phyloP scores from a whole-genome alignment of 257 asterid species.

The Euphrasia confusa region DNA sequence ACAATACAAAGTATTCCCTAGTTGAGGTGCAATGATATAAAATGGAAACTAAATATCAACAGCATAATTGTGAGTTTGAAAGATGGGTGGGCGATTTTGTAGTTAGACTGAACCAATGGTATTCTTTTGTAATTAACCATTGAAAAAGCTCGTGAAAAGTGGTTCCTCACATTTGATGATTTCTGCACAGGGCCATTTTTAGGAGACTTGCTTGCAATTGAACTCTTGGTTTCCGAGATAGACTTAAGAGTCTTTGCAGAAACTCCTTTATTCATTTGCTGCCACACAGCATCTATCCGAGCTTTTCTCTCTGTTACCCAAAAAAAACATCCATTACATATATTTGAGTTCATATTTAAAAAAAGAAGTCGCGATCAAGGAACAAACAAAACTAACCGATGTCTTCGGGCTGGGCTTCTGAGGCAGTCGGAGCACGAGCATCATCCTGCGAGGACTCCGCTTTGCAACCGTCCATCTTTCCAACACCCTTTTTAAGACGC shows the following conservation, averaged over 20 bases:
- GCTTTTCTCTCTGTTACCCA: slow-evolving; percentile 63
- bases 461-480: slow-evolving; percentile 33
- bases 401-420: slow-evolving; percentile 35
- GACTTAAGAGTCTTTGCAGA: slow-evolving; percentile 56
- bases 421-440: slow-evolving; percentile 20
- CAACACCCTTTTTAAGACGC: slow-evolving; percentile 15
- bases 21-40: not conserved
- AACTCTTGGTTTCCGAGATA: slow-evolving; percentile 38
- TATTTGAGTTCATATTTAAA: slow-evolving; percentile 12
- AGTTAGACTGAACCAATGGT: not conserved
- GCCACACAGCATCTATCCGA: slow-evolving; percentile 86
- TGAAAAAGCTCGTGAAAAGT: slow-evolving; percentile 9
- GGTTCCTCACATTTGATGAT: slow-evolving; percentile 39
- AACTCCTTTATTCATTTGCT: slow-evolving; percentile 87
- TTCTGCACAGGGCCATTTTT: slow-evolving; percentile 36
- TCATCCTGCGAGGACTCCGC: slow-evolving; percentile 32
- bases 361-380: not conserved
- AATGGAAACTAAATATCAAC: not conserved
- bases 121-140: not conserved
- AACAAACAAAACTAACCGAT: slow-evolving; percentile 29
- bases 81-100: not conserved
- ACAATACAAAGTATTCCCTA: not conserved
- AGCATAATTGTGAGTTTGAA: not conserved
- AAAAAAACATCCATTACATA: slow-evolving; percentile 16
- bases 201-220: slow-evolving; percentile 34